phyloP scores from a whole-genome alignment of 2,329 filamentous ascomycete species.

The Colletotrichum chrysophilum region DNA sequence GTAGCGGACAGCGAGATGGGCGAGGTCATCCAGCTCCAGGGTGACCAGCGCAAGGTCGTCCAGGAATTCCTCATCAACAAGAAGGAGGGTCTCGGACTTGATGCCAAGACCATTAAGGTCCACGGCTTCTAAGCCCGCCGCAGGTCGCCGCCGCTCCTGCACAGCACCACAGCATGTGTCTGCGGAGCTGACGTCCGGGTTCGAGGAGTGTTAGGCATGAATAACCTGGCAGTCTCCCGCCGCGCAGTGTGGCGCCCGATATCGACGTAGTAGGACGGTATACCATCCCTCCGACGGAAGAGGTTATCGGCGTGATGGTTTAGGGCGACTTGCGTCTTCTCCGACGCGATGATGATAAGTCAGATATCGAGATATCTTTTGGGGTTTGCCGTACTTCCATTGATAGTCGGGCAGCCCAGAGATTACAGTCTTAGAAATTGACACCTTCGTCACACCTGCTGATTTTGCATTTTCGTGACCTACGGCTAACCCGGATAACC shows the following conservation, averaged over 20 bases:
- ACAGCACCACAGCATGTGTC: not conserved
- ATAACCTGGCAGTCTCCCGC: not conserved
- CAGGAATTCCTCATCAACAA: conserved; percentile 97
- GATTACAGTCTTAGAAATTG: not conserved
- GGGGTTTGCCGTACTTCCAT: not conserved
- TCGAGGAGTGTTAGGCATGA: not conserved
- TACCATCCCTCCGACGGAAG: conserved; percentile 12
- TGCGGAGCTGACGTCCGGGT: conserved; percentile 18
- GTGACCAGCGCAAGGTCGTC: conserved; percentile 98
- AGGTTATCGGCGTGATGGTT: conserved; percentile 15
- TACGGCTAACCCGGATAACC: not conserved
- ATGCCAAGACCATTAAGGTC: conserved; percentile 97
- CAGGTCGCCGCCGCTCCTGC: conserved; percentile 43
- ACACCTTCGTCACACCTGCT: not conserved
- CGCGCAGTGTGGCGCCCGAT: conserved; percentile 17
- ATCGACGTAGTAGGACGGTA: conserved; percentile 21
- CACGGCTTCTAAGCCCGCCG: conserved; percentile 50
- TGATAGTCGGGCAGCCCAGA: not conserved
- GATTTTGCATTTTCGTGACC: not conserved
- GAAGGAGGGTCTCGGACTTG: conserved; percentile 91
- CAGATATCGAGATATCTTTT: not conserved
- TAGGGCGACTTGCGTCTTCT: conserved; percentile 22
- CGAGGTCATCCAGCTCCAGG: conserved; percentile 99
- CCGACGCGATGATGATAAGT: conserved; percentile 11
- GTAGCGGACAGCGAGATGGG: conserved; percentile 96